Percentiles rank a stretch among this genome's conserved stretches.
phyloP scores from a whole-genome alignment of 768 basidiomycete species.

The Boletus tylopilopsis region DNA sequence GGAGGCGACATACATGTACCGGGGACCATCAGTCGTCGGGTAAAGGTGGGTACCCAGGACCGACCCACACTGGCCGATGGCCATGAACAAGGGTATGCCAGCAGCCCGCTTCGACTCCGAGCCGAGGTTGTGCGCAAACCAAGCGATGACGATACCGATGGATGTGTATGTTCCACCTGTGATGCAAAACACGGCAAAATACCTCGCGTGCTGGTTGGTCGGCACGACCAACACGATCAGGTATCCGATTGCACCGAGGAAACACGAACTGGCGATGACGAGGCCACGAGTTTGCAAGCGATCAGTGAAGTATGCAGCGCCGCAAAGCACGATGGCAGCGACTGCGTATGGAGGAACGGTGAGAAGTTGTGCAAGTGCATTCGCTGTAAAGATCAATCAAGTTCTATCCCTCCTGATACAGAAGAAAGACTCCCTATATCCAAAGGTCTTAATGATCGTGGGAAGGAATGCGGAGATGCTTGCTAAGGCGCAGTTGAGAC shows the following conservation, averaged over 20 bases:
- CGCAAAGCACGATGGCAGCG: slow-evolving; percentile 57
- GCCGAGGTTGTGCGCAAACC: slow-evolving; percentile 77
- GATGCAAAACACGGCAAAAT: slow-evolving; percentile 77
- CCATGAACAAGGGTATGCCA: slow-evolving; percentile 75
- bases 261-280: slow-evolving; percentile 29
- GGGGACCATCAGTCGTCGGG: slow-evolving; percentile 59
- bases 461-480: slow-evolving; percentile 82
- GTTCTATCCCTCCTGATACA: neutral
- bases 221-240: slow-evolving; percentile 55
- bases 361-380: slow-evolving; percentile 64
- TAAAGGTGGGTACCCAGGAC: slow-evolving; percentile 74
- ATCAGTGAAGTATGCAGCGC: slow-evolving; percentile 62
- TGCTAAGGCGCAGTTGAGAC: slow-evolving; percentile 71
- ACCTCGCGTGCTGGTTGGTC: slow-evolving; percentile 57
- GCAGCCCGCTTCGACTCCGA: slow-evolving; percentile 77
- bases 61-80: slow-evolving; percentile 76
- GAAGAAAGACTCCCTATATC: slow-evolving; percentile 51
- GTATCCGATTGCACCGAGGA: slow-evolving; percentile 44
- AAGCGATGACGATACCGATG: slow-evolving; percentile 71
- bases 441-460: slow-evolving; percentile 73
- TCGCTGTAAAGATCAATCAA: slow-evolving; percentile 36
- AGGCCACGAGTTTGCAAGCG: slow-evolving; percentile 57
- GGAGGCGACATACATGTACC: slow-evolving; percentile 50
- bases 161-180: slow-evolving; percentile 74
- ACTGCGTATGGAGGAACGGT: slow-evolving; percentile 83